Percentiles rank a stretch among this genome's conserved stretches.
Evolutionary conservation across 2,329 filamentous ascomycete genomes (phyloP).

Genomic region (Aspergillus sp.): DNA sequence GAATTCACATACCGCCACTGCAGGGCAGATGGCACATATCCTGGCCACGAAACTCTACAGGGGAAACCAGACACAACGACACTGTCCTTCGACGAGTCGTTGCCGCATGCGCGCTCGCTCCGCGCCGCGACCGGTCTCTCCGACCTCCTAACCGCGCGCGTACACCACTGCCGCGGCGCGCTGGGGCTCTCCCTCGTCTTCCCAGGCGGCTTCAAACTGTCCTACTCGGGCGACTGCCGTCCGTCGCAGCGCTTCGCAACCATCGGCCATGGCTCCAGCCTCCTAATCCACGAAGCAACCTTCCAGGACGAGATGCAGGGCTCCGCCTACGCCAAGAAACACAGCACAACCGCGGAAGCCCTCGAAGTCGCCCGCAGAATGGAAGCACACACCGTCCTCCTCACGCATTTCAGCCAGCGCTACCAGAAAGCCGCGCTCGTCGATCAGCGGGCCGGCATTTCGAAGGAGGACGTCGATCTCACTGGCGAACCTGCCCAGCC

Average conservation of each 20-base stretch:
- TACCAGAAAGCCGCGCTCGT: constrained; percentile 64
- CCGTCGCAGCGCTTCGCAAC: constrained; percentile 60
- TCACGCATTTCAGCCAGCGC: constrained; percentile 92
- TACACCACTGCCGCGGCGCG: constrained; percentile 71
- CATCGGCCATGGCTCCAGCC: constrained; percentile 65
- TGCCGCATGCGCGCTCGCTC: constrained; percentile 31
- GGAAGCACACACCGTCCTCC: constrained; percentile 66
- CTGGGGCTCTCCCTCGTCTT: constrained; percentile 71
- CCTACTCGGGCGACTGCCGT: constrained; percentile 90
- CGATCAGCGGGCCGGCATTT: constrained; percentile 21
- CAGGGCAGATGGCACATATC: constrained; percentile 17
- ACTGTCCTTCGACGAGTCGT: constrained; percentile 18
- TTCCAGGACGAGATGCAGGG: constrained; percentile 75
- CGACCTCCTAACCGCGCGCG: constrained; percentile 56
- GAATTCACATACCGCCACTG: constrained; percentile 22
- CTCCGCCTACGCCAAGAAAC: constrained; percentile 79
- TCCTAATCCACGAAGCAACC: constrained; percentile 91
- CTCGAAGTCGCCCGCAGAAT: constrained; percentile 67
- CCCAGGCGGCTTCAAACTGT: constrained; percentile 70
- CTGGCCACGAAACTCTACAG: constrained; percentile 6
- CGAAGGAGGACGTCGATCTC: constrained; percentile 3
- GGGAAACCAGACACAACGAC: constrained; percentile 10
- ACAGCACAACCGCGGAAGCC: constrained; percentile 81
- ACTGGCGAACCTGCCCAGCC: constrained; percentile 2
- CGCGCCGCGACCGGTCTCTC: constrained; percentile 51